These are phyloP conservation scores for Myxozyma udenii DNA, from an alignment of 805 yeast species.

Conservation along the genomic window DNA sequence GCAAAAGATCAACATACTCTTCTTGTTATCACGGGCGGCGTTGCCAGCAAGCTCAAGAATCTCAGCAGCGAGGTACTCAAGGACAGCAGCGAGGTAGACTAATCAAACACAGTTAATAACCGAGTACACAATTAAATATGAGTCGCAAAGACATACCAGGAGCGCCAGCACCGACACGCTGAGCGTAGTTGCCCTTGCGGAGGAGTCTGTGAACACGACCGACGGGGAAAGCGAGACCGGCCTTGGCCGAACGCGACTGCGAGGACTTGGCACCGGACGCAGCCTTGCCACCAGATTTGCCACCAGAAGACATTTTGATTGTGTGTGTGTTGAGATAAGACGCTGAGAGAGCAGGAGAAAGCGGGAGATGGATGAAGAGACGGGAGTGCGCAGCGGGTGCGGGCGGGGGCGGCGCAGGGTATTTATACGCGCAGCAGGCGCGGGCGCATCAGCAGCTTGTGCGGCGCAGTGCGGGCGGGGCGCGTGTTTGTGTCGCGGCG, in stretches of 20 bases:
- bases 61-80: constrained; percentile 95
- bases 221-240: constrained; percentile 98
- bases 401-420: constrained; percentile 20
- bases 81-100: constrained; percentile 86
- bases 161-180: constrained; percentile 99
- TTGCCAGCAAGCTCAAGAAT: constrained; percentile 97
- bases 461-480: too few species aligned
- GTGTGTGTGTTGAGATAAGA: neutral
- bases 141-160: constrained; percentile 47
- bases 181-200: constrained; percentile 97
- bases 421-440: constrained; percentile 17
- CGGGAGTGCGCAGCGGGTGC: constrained; percentile 5
- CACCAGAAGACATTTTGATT: constrained; percentile 54
- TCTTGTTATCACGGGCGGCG: constrained; percentile 98
- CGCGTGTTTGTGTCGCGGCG: neutral
- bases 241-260: constrained; percentile 97
- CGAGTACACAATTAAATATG: neutral
- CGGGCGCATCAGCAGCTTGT: constrained; percentile 20
- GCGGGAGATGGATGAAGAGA: neutral
- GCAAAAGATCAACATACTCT: constrained; percentile 43
- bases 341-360: constrained; percentile 6
- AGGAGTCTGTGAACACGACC: constrained; percentile 97
- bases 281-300: constrained; percentile 69
- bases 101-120: neutral
- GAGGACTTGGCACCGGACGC: constrained; percentile 93